Evolutionary conservation across 2,329 filamentous ascomycete genomes (phyloP), one percentile per base, ranked within the genome.

Genomic region (Diaporthe aspalathi): DNA sequence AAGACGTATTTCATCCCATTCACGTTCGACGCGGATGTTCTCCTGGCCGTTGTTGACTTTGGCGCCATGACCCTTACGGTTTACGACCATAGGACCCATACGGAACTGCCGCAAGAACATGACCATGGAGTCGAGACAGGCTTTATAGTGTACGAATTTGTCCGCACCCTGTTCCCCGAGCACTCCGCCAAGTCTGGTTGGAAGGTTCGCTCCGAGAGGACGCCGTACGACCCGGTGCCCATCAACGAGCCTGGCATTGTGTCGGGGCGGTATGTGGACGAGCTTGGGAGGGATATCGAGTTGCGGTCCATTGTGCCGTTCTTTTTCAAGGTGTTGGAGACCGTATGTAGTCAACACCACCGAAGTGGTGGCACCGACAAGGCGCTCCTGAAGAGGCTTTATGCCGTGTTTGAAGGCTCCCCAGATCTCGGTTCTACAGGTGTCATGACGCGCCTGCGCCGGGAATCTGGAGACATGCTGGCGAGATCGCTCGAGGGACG

Each of bases 1-100:
- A 67, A 35, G 27, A 67, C 32, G 20, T 12, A 45, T 20, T 20
- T 67, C 12, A 20, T 67, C 16, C 65, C 65, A 2, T 67, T 67
- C 43, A 43, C 8, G 11, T 3, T 56, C 35, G 20, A 35, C 1
- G 14, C 5, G 9, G 38, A 67, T 54, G 9, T 67, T 0, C 47
- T 45, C 14, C 16, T 67, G 50, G 65, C 38, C 7, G 20, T 35
- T 11, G 16, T 56, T 14, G 11, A 56, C 12, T 14, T 67, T 38
- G 24, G 12, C 14, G 6, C 38, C 27, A 24, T 12, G 7, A 2
- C 6, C 8, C 7, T 67, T 14, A 22, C 17, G 16, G 17, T 67
- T 4, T 20, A 35, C 11, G 38, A 56, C 32, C 50, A 27, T 6
- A 45, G 43, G 5, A 47, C 65, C 20, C 8, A 20, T 1, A 16